Percentiles rank a stretch among this genome's conserved stretches.
Evolutionary conservation across 495 filamentous ascomycete genomes (phyloP).

Genomic region (Penicillium goetzii): DNA sequence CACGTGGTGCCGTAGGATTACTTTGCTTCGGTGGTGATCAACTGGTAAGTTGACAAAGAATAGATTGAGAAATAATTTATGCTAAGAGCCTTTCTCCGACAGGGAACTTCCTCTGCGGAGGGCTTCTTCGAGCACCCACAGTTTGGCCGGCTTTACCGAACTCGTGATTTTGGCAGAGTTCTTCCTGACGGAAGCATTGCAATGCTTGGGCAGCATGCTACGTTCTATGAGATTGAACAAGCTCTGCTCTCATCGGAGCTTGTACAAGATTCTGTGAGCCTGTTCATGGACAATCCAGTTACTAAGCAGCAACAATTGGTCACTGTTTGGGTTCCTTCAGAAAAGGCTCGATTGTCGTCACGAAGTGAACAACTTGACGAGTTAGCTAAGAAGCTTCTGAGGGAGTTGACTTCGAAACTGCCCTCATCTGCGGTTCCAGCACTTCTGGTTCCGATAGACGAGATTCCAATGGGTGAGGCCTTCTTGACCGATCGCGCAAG

Average conservation of each 20-base stretch:
- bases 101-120: conserved; percentile 19
- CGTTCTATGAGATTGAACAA: conserved; percentile 70
- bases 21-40: conserved; percentile 85
- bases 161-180: conserved; percentile 72
- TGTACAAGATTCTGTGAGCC: conserved; percentile 57
- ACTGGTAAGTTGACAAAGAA: conserved; percentile 47
- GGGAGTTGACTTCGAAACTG: conserved; percentile 44
- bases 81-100: background rate
- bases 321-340: conserved; percentile 59
- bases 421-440: conserved; percentile 72
- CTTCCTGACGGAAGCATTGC: conserved; percentile 70
- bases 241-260: conserved; percentile 45
- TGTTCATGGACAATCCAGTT: conserved; percentile 44
- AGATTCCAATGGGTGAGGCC: conserved; percentile 64
- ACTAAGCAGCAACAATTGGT: conserved; percentile 50
- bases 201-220: conserved; percentile 65
- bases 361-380: conserved; percentile 14
- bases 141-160: conserved; percentile 71
- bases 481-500: conserved; percentile 63
- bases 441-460: conserved; percentile 65
- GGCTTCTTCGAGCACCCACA: conserved; percentile 68
- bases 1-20: conserved; percentile 72
- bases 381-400: conserved; percentile 39
- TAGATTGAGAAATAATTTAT: background rate
- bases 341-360: conserved; percentile 9